Base-by-base conservation (phyloP, 1,284 basidiomycete species). In the Ceratobasidium sp. region DNA sequence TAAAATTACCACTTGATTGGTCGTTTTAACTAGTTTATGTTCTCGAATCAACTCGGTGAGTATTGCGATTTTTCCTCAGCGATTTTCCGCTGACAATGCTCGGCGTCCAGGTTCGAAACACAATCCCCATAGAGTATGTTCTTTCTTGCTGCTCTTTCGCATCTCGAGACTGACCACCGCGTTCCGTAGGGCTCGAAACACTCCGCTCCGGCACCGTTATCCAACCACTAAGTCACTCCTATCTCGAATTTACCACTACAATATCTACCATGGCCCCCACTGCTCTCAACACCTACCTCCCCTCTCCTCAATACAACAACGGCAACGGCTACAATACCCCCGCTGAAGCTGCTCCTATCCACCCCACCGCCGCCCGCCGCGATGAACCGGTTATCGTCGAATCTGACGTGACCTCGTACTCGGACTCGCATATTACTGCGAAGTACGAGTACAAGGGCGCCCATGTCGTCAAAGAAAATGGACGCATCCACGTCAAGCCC, bases 401-500 rank as follows among this genome's bases (percentile, higher is more conserved):
- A 82, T 92, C 92, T 73, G 91, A 93, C 80, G 90, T 91, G 81
- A 95, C 95, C 29, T 82, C 86, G 60, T 98, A 97, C 86, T 88
- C 91, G 63, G 90, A 92, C 80, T 91, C 93, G 74, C 86, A 89
- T 82, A 96, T 98, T 86, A 92, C 90, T 76, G 86, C 96, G 81
- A 93, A 90, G 83, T 97, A 91, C 85, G 85, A 88, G 80, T 94
- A 97, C 85, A 93, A 94, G 77, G 92, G 92, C 81, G 92, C 94
- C 31, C 85, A 89, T 77, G 94, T 96, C 79, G 86, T 88, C 66
- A 83, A 87, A 77, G 85, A 83, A 64, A 82, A 92, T 78, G 93
- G 91, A 73, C 91, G 91, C 82, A 91, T 92, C 85, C 85, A 87
- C 76, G 88, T 97, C 81, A 85, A 81, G 65, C 94, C 94, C 41